phyloP scores from a whole-genome alignment of 2,329 filamentous ascomycete genomes.

The Stachybotrys elegans region DNA sequence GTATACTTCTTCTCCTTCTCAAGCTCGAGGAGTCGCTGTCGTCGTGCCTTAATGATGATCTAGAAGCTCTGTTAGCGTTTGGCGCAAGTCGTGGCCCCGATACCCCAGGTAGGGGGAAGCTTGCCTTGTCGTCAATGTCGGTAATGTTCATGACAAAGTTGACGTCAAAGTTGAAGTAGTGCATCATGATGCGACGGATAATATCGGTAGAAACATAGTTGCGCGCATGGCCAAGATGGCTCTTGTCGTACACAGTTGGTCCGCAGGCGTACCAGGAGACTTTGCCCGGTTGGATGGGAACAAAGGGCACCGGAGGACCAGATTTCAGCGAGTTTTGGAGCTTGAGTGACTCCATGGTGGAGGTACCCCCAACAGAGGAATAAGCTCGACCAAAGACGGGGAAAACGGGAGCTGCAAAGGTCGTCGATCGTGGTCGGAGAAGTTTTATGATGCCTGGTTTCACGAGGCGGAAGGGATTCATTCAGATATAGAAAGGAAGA shows the following conservation, averaged over 20 bases:
- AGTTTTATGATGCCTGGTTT: constrained; percentile 1
- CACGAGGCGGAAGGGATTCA: constrained; percentile 29
- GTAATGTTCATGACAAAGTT: constrained; percentile 93
- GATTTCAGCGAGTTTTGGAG: constrained; percentile 77
- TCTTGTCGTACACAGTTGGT: constrained; percentile 79
- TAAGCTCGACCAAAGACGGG: no score
- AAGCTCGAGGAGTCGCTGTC: constrained; percentile 76
- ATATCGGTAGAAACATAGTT: constrained; percentile 93
- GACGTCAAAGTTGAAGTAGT: constrained; percentile 80
- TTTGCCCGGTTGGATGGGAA: constrained; percentile 65
- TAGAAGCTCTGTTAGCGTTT: constrained; percentile 20
- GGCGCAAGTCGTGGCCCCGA: constrained; percentile 3
- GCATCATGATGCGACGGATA: constrained; percentile 72
- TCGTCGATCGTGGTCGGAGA: no score
- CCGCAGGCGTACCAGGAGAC: constrained; percentile 88
- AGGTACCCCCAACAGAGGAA: constrained; percentile 20
- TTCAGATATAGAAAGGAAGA: constrained; percentile 19
- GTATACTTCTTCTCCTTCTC: constrained; percentile 64
- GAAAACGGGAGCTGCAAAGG: no score
- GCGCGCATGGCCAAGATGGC: constrained; percentile 76
- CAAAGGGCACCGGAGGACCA: constrained; percentile 66
- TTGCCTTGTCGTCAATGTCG: constrained; percentile 71
- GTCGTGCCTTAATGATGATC: constrained; percentile 61
- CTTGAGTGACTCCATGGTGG: constrained; percentile 54
- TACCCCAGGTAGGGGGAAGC: no score